Base-by-base conservation (phyloP, 148 eudicot species). In the Dysphania ambrosioides region DNA sequence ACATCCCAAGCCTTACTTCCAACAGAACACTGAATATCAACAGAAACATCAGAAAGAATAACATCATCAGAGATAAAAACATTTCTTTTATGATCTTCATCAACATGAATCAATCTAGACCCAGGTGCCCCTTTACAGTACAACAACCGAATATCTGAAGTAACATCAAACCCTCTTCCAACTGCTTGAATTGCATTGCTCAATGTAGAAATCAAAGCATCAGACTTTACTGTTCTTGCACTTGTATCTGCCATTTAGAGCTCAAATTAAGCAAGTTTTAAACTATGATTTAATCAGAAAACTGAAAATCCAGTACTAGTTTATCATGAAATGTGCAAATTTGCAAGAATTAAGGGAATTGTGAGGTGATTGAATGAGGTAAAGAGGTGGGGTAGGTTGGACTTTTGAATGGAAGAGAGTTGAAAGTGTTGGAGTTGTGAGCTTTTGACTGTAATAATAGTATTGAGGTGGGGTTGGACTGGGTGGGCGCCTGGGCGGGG, bases 141-240 rank as follows among this genome's bases (percentile, higher is more conserved):
- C n/a, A 95, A 71, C 72, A 95, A 85, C 78, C 98, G 80, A 68
- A 95, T 87, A 88, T 95, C 98, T 61, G 97, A 95, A 0, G 97
- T 95, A 19, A 95, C 96, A 83, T 95, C 98, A 84, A 95, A 95
- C 0, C 98, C 98, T 78, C 97, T 82, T 26, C 98, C 98, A 64
- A 95, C 77, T 3, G 93, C 97, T 82, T 90, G 91, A 61, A 92
- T 87, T 71, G 97, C 87, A 83, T 92, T 95, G 47, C 78, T 56
- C 31, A 95, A 72, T 31, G 98, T 92, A 11, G 96, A 81, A 35
- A 75, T 23, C 27, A 95, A 73, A 53, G 97, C 97, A 77, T 84
- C 89, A 7, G 81, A 77, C 15, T 53, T 65, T 57, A 75, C 62
- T n/a, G 79, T 44, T 60, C 42, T 68, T 57, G 77, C n/a, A n/a